Base-by-base conservation (phyloP, 225 moss, liverwort and hornwort genomes). In the Asterella californica region DNA sequence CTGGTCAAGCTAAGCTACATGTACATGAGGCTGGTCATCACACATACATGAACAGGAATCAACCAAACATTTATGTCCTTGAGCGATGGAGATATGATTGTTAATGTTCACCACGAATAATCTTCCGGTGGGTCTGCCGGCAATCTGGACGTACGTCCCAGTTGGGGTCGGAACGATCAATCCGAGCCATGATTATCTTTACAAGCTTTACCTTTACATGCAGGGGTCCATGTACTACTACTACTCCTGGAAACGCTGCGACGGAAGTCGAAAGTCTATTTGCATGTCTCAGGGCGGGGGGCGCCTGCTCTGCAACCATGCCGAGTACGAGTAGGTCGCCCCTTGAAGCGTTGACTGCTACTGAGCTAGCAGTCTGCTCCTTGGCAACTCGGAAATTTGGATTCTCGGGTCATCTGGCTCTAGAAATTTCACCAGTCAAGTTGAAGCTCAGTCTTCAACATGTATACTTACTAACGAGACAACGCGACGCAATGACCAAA, bases 141-240 rank as follows among this genome's bases (percentile, higher is more conserved):
- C 30, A 6, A 32, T 10, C 10, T 65, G 32, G 12, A 65, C 32
- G 17, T 65, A 30, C 27, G 30, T 32, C n/a, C n/a, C n/a, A n/a
- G 2, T 30, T 34, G 32, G 2, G 37, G 42, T 24, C 38, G n/a
- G n/a, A n/a, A n/a, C 37, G 69, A 70, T 22, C 32, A 2, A 25
- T 61, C 67, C 7, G 64, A 64, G 64, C 11, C 64, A 67, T 67
- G 19, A 70, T 37, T 22, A 33, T 65, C 65, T 38, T 70, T 36
- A 68, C 68, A 68, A 68, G 68, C 68, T 18, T 21, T n/a, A n/a
- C 2, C 68, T 68, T 38, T 70, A 37, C 69, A 70, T 70, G 69
- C 69, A 70, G 38, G 69, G 69, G 6, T 70, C 10, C 68, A 38
- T 70, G 2, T 70, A 42, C 69, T 32, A 1, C 32, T 57, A 19